Conservation (phyloP, 2,329 filamentous ascomycete genomes). For the Microcyclospora pomicola region DNA sequence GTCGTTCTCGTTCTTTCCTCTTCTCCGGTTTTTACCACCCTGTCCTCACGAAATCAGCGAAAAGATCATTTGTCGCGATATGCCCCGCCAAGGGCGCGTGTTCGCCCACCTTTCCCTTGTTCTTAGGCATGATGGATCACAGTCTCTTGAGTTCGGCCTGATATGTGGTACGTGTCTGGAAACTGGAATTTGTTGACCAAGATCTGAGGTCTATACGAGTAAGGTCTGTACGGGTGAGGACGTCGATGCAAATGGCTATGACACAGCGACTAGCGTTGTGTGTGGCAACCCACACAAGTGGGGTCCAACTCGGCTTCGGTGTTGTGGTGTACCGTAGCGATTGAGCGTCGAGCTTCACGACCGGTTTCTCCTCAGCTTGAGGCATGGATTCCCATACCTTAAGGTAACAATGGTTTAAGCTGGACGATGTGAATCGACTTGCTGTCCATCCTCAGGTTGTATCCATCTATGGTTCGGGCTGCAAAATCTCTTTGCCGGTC, state of each 20-base stretch:
- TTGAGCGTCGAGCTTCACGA: too few relatives aligned
- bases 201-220: too few relatives aligned
- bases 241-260: background rate
- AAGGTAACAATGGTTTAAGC: too few relatives aligned
- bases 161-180: constrained; percentile 11
- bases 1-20: constrained; percentile 78
- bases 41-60: constrained; percentile 3
- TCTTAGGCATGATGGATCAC: constrained; percentile 72
- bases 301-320: constrained; percentile 1
- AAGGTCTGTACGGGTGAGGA: constrained; percentile 1
- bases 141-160: constrained; percentile 6
- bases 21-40: constrained; percentile 96
- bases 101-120: constrained; percentile 91
- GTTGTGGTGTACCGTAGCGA: too few relatives aligned
- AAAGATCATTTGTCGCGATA: constrained; percentile 6
- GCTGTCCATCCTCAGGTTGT: background rate
- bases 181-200: background rate
- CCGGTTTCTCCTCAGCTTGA: too few relatives aligned
- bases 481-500: background rate
- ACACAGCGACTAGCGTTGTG: background rate
- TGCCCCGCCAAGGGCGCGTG: background rate
- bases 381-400: too few relatives aligned
- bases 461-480: background rate
- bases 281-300: background rate
- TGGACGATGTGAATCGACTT: too few relatives aligned